Conservation (phyloP, 140 eudicot genomes). For the Flaveria floridana region DNA sequence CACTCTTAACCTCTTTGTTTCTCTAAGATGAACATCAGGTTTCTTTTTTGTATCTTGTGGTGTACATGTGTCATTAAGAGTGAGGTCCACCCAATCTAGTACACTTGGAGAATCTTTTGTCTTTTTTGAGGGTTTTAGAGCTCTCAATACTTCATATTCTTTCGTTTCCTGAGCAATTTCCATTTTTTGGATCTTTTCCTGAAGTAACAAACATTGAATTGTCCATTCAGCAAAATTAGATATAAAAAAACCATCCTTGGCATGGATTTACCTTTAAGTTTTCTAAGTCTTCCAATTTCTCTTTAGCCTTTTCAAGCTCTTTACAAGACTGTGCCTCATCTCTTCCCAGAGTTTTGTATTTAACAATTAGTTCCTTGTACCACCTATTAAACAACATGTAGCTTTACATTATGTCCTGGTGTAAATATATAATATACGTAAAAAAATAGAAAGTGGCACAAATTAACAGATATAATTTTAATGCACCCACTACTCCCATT, state of each 20-base stretch:
- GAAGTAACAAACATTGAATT: slow-evolving; percentile 16
- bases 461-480: neutral
- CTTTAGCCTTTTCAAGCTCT: slow-evolving; percentile 66
- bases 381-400: slow-evolving; percentile 41
- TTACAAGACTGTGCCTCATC: slow-evolving; percentile 56
- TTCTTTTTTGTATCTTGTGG: slow-evolving; percentile 31
- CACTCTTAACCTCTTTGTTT: slow-evolving; percentile 35
- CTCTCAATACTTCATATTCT: slow-evolving; percentile 63
- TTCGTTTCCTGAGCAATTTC: slow-evolving; percentile 54
- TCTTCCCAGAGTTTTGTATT: slow-evolving; percentile 58
- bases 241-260: neutral
- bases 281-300: slow-evolving; percentile 45
- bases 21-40: slow-evolving; percentile 27
- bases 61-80: slow-evolving; percentile 26
- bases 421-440: neutral
- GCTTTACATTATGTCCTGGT: neutral
- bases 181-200: slow-evolving; percentile 57
- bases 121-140: slow-evolving; percentile 41
- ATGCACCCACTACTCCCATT: neutral
- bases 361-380: slow-evolving; percentile 64
- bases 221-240: neutral
- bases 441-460: neutral
- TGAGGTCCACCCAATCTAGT: slow-evolving; percentile 17
- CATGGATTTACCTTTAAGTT: slow-evolving; percentile 54
- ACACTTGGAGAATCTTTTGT: slow-evolving; percentile 2